Conservation (phyloP, 2,329 filamentous ascomycete species). For the Thielaviopsis musarum region DNA sequence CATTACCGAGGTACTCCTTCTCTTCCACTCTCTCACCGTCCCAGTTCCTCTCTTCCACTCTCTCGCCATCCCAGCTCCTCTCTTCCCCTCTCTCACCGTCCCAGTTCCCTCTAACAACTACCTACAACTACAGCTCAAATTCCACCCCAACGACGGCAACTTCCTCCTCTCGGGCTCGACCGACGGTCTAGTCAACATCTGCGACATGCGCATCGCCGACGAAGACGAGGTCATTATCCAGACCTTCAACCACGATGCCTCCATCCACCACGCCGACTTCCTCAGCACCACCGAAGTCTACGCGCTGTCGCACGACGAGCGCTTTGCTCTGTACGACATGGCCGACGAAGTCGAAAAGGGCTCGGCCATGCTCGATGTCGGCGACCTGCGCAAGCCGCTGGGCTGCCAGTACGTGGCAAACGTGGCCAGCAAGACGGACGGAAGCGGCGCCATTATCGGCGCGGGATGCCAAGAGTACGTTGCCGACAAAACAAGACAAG, state of each 20-base stretch:
- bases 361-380: slow-evolving; percentile 39
- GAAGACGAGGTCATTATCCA: slow-evolving; percentile 66
- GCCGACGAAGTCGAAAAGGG: slow-evolving; percentile 46
- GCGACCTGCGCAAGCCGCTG: slow-evolving; percentile 49
- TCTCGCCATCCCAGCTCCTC: not conserved
- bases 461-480: slow-evolving; percentile 51
- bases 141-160: slow-evolving; percentile 41
- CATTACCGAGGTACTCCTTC: slow-evolving; percentile 31
- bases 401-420: slow-evolving; percentile 60
- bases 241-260: slow-evolving; percentile 61
- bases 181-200: slow-evolving; percentile 63
- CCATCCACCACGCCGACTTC: slow-evolving; percentile 60
- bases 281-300: slow-evolving; percentile 48
- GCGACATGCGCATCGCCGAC: slow-evolving; percentile 51
- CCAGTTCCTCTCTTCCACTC: slow-evolving; percentile 19
- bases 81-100: too few species aligned
- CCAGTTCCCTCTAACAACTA: not conserved
- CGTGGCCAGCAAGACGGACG: slow-evolving; percentile 42
- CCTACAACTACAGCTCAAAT: slow-evolving; percentile 19
- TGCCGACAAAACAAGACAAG: not conserved
- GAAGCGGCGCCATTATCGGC: slow-evolving; percentile 42
- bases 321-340: slow-evolving; percentile 54
- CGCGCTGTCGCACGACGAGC: slow-evolving; percentile 63
- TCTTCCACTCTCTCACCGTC: not conserved
- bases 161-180: slow-evolving; percentile 62